phyloP scores from a whole-genome alignment of 2,329 filamentous ascomycete genomes.

The Cladophialophora exuberans region DNA sequence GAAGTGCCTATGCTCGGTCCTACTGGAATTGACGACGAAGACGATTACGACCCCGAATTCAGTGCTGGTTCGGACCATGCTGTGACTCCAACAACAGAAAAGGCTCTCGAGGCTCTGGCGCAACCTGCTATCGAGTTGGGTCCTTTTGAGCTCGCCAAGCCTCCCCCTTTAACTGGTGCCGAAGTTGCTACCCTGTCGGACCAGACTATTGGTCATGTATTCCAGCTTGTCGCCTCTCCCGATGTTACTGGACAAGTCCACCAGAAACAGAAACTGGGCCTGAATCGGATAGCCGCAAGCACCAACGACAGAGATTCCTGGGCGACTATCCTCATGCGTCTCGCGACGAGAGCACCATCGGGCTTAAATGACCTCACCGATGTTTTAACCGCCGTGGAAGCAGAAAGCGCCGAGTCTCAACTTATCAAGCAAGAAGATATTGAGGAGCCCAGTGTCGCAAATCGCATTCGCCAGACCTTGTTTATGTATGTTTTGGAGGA shows the following conservation, averaged over 20 bases:
- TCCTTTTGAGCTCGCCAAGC: constrained; percentile 77
- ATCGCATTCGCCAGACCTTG: constrained; percentile 76
- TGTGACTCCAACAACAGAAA: constrained; percentile 68
- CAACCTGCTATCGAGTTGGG: constrained; percentile 62
- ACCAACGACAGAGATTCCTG: constrained; percentile 86
- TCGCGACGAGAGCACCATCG: constrained; percentile 77
- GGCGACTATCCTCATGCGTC: constrained; percentile 82
- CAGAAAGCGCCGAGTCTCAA: constrained; percentile 23
- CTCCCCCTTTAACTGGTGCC: constrained; percentile 71
- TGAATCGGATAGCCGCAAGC: constrained; percentile 82
- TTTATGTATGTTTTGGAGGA: constrained; percentile 89
- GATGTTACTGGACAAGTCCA: constrained; percentile 60
- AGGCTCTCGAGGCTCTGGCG: constrained; percentile 50
- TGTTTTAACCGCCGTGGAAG: constrained; percentile 52
- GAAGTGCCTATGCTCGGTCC: constrained; percentile 42
- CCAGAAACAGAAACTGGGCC: constrained; percentile 64
- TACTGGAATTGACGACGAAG: constrained; percentile 77
- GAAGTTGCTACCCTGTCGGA: constrained; percentile 75
- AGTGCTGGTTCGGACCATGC: constrained; percentile 75
- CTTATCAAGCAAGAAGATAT: constrained; percentile 38
- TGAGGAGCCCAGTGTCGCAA: constrained; percentile 45
- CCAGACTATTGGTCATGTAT: constrained; percentile 74
- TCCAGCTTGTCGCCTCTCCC: constrained; percentile 73
- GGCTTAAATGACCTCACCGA: constrained; percentile 69
- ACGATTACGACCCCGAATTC: constrained; percentile 91